Evolutionary conservation across 768 basidiomycete genomes (phyloP).

Genomic region (Boletus tylopilopsis): DNA sequence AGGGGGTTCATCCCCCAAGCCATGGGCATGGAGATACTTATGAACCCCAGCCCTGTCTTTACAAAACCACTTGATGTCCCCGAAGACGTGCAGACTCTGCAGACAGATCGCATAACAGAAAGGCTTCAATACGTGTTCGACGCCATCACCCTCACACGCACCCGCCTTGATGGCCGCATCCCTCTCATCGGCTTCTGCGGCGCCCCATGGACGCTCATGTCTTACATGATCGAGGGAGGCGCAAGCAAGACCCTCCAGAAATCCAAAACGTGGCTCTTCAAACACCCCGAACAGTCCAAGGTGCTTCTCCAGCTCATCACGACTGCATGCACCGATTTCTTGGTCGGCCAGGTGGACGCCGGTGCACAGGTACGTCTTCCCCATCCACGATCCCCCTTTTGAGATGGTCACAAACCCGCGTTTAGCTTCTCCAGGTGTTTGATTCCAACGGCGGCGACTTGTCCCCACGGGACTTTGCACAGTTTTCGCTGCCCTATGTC

Average conservation of each 20-base stretch:
- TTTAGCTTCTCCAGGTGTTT: slow-evolving; percentile 90
- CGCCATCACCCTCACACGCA: slow-evolving; percentile 83
- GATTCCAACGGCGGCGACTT: slow-evolving; percentile 96
- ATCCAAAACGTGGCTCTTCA: slow-evolving; percentile 92
- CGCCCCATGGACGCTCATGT: slow-evolving; percentile 97
- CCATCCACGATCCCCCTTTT: background rate
- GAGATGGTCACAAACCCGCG: background rate
- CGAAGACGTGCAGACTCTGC: slow-evolving; percentile 62
- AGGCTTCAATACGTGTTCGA: slow-evolving; percentile 91
- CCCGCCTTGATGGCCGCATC: slow-evolving; percentile 78
- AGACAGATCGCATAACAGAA: slow-evolving; percentile 71
- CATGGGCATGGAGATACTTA: slow-evolving; percentile 91
- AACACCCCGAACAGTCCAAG: slow-evolving; percentile 80
- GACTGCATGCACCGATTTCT: slow-evolving; percentile 83
- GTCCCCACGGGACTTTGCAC: slow-evolving; percentile 78
- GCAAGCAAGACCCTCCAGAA: slow-evolving; percentile 88
- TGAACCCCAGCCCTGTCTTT: slow-evolving; percentile 91
- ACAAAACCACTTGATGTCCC: slow-evolving; percentile 81
- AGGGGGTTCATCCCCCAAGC: slow-evolving; percentile 98
- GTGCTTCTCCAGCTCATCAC: slow-evolving; percentile 75
- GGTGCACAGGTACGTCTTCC: slow-evolving; percentile 82
- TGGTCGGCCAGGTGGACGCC: slow-evolving; percentile 90
- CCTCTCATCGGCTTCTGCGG: slow-evolving; percentile 97
- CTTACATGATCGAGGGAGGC: slow-evolving; percentile 98
- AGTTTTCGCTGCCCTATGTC: slow-evolving; percentile 81